These are phyloP conservation scores for Daldinia vernicosa DNA, from an alignment of 495 filamentous ascomycete genomes.

Conservation along the genomic window DNA sequence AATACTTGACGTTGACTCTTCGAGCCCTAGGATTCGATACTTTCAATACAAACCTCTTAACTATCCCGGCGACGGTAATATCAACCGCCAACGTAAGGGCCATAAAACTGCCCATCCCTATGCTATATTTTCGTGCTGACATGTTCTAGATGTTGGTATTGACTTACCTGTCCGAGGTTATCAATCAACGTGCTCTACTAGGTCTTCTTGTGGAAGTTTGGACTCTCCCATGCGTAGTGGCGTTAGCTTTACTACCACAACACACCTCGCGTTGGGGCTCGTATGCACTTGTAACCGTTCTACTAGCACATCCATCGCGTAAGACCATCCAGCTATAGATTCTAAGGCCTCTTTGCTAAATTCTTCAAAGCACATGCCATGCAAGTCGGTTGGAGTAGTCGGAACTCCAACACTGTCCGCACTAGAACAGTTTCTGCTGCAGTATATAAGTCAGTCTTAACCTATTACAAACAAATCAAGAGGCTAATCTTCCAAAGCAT, in stretches of 20 bases:
- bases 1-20: slow-evolving; percentile 8
- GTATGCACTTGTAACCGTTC: slow-evolving; percentile 1
- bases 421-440: slow-evolving; percentile 8
- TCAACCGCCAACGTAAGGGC: slow-evolving; percentile 3
- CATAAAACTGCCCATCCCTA: neutral
- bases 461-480: neutral
- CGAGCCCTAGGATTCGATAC: slow-evolving; percentile 4
- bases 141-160: neutral
- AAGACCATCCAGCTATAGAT: neutral
- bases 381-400: slow-evolving; percentile 13
- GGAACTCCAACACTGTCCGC: slow-evolving; percentile 9
- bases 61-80: neutral
- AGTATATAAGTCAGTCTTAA: neutral
- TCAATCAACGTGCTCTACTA: neutral
- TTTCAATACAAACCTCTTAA: slow-evolving; percentile 7
- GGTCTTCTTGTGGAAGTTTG: slow-evolving; percentile 2
- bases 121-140: neutral
- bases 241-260: neutral
- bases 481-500: neutral
- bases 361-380: neutral
- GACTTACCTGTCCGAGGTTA: slow-evolving; percentile 2
- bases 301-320: slow-evolving; percentile 2
- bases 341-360: neutral
- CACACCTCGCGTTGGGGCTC: slow-evolving; percentile 5
- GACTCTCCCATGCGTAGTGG: slow-evolving; percentile 1